Base-by-base conservation (phyloP, 176 grass and related monocot species). In the Lolium rigidum region DNA sequence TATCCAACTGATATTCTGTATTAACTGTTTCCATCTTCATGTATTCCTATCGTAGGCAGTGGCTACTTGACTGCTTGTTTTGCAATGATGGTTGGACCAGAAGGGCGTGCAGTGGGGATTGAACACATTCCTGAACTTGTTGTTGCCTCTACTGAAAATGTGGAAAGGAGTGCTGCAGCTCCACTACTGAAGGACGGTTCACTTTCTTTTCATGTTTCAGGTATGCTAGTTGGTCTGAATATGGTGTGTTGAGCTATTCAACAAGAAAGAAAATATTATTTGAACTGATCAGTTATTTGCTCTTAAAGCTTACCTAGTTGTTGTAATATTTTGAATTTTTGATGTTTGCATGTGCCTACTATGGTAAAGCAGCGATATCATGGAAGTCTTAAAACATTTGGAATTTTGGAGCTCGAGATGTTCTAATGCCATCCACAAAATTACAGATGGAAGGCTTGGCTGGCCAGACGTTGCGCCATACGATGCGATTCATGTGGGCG, bases 31-130 rank as follows among this genome's bases (percentile, higher is more conserved):
- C 2, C 22, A 58, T 74, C 5, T 44, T 17, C 20, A 31, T 76
- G 15, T 20, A 18, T 83, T 55, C 12, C 10, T 50, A 1, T 67
- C 25, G 10, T 48, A 96, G 94, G 94, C 37, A 96, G 88, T 84
- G 94, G 94, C 37, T 96, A 94, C 70, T 64, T 96, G 86, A 96
- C 94, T 50, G 94, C 94, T 60, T 96, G 94, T 56, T 96, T 94
- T 88, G 91, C 91, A 84, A 90, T 96, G 89, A 92, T 93, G 91
- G 82, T 94, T 70, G 91, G 94, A 83, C 91, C 87, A 18, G 84
- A 94, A 90, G 91, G 94, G 6, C 94, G 79, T 17, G 94, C 83
- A 0, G 89, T 97, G 31, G 94, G 94, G 39, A 84, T 97, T 82
- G 91, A 97, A 85, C 94, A 97, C 54, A 92, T 97, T 56, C 87